Evolutionary conservation across 139 green algal species (phyloP).

Genomic region (Gonium pectorale): DNA sequence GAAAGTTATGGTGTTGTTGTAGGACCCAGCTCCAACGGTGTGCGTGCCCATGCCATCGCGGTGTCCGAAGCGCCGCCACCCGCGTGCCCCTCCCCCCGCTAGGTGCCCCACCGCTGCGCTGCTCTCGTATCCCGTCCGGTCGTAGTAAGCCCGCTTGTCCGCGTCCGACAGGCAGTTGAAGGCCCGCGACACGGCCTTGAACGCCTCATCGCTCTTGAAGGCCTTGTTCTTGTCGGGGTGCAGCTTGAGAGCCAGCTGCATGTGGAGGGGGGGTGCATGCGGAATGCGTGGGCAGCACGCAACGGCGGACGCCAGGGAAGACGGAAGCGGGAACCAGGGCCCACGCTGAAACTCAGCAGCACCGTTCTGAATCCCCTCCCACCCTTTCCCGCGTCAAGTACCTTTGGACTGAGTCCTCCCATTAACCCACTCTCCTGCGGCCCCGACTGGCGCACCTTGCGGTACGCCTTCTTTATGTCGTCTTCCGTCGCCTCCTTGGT

Average conservation of each 20-base stretch:
- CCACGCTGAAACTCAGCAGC: too few relatives aligned
- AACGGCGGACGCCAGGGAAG: too few relatives aligned
- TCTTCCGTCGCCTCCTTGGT: constrained; percentile 57
- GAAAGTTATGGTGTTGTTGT: too few relatives aligned
- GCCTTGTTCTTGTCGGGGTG: constrained; percentile 80
- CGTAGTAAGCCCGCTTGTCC: constrained; percentile 73
- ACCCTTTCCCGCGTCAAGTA: too few relatives aligned
- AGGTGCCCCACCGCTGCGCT: constrained; percentile 42
- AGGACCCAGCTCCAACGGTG: too few relatives aligned
- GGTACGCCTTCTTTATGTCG: constrained; percentile 78
- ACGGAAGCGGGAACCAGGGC: too few relatives aligned
- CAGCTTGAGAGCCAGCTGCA: constrained; percentile 70
- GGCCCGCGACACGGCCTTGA: constrained; percentile 70
- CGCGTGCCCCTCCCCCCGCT: too few relatives aligned
- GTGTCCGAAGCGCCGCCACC: too few relatives aligned
- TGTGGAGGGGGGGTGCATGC: background rate
- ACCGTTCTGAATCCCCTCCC: too few relatives aligned
- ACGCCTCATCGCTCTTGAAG: constrained; percentile 66
- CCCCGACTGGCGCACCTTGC: constrained; percentile 73
- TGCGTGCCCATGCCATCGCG: too few relatives aligned
- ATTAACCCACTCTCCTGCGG: too few relatives aligned
- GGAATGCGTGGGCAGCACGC: background rate
- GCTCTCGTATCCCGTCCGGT: constrained; percentile 60
- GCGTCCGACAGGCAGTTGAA: constrained; percentile 73
- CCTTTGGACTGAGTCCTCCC: too few relatives aligned